Base-by-base conservation (phyloP, 805 yeast genomes). In the Blastobotrys attinorum region DNA sequence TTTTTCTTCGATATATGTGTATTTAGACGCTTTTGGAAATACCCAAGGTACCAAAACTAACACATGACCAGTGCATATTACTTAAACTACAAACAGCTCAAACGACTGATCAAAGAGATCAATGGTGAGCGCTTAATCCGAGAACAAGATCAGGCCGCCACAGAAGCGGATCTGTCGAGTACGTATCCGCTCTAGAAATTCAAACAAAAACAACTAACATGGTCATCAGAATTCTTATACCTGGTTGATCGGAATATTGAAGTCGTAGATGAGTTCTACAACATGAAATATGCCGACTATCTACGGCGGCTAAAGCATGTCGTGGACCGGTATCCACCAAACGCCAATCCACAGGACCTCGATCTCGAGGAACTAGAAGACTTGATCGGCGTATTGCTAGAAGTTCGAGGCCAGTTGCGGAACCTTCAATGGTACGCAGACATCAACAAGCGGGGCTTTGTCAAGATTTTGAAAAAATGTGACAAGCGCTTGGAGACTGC, bases 371-470 rank as follows among this genome's bases (percentile, higher is more conserved):
- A 81, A 45, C 69, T 73, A 22, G 81, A 77, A 40, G 89, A 83
- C 52, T 66, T 82, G 29, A 63, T 77, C 23, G 77, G 76, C 18
- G 80, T 87, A 16, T 65, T 89, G 31, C 67, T 87, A 18, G 96
- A 88, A 60, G 68, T 87, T 43, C 72, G 95, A 38, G 72, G 82
- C 15, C 77, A 78, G 47, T 76, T 83, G 48, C 72, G 96, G 45
- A 88, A 88, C 62, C 69, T 89, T 58, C 88, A 85, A 61, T 90
- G 97, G 96, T 89, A 76, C 61, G 94, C 94, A 20, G 97, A 90
- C 58, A 75, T 89, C 55, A 89, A 89, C 67, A 85, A 83, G 58
- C 78, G 94, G 48, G 97, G 96, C 0, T 84, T 88, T 54, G 75
- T 79, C 43, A 89, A 89, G 66, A 90, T 90, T 50, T 69, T 90